Evolutionary conservation across 2,329 filamentous ascomycete species (phyloP).

Genomic region (Pyricularia grisea): DNA sequence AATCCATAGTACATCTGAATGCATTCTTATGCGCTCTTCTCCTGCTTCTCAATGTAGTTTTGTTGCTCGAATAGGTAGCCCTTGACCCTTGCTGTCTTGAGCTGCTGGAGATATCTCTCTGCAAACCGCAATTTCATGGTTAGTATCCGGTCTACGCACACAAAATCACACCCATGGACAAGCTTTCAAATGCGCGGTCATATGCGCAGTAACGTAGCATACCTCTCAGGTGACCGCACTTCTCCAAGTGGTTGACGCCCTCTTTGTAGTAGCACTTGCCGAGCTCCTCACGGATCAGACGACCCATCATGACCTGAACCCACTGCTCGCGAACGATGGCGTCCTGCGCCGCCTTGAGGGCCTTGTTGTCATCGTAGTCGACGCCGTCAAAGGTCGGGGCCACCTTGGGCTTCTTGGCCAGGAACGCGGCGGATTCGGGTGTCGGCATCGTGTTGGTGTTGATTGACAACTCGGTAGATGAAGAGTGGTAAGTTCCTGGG

Average conservation of each 20-base stretch:
- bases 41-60: constrained; percentile 56
- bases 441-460: constrained; percentile 62
- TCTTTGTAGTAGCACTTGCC: constrained; percentile 78
- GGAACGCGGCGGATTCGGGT: constrained; percentile 72
- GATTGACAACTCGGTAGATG: background rate
- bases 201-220: constrained; percentile 25
- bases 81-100: constrained; percentile 68
- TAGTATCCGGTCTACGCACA: background rate
- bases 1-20: background rate
- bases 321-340: constrained; percentile 78
- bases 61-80: constrained; percentile 74
- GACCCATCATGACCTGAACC: constrained; percentile 83
- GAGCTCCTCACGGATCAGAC: constrained; percentile 73
- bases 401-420: constrained; percentile 75
- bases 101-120: constrained; percentile 73
- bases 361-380: constrained; percentile 74
- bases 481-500: background rate
- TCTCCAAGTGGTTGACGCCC: constrained; percentile 82
- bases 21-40: constrained; percentile 10
- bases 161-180: background rate
- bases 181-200: background rate
- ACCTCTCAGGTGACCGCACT: constrained; percentile 77
- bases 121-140: constrained; percentile 7
- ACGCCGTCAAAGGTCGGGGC: constrained; percentile 78
- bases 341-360: constrained; percentile 75